Percentiles rank a stretch among this genome's conserved stretches.
These are phyloP conservation scores for Vaccinium macrocarpon DNA, from an alignment of 148 eudicot species.

Conservation along the genomic window DNA sequence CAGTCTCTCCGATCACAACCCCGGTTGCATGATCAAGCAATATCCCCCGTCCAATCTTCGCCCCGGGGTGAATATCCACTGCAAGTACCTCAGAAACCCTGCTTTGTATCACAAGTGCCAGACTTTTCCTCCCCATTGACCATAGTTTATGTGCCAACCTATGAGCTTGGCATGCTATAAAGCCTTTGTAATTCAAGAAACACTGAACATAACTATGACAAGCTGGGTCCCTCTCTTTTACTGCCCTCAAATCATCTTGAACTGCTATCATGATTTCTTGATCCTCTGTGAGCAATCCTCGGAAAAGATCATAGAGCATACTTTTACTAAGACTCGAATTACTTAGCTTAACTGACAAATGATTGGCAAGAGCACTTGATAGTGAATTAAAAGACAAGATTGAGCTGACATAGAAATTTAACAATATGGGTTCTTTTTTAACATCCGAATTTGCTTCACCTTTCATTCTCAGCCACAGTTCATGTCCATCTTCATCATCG, in stretches of 20 bases:
- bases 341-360: slow-evolving; percentile 50
- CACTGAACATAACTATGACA: slow-evolving; percentile 70
- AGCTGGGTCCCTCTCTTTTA: slow-evolving; percentile 74
- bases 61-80: slow-evolving; percentile 83
- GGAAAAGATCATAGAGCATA: slow-evolving; percentile 52
- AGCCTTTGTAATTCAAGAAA: slow-evolving; percentile 73
- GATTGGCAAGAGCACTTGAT: slow-evolving; percentile 54
- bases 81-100: slow-evolving; percentile 71
- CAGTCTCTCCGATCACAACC: slow-evolving; percentile 73
- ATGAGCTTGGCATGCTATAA: slow-evolving; percentile 64
- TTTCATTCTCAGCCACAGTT: slow-evolving; percentile 51
- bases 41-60: slow-evolving; percentile 65
- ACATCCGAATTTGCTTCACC: slow-evolving; percentile 50
- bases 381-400: slow-evolving; percentile 52
- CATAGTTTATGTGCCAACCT: slow-evolving; percentile 62
- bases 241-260: slow-evolving; percentile 54
- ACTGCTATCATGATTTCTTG: slow-evolving; percentile 38
- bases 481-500: slow-evolving; percentile 11
- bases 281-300: slow-evolving; percentile 34
- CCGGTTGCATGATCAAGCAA: slow-evolving; percentile 84
- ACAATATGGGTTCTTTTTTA: slow-evolving; percentile 65
- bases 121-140: slow-evolving; percentile 50
- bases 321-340: slow-evolving; percentile 32
- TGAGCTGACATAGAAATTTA: slow-evolving; percentile 43
- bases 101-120: slow-evolving; percentile 60